Evolutionary conservation across 2,329 filamentous ascomycete species (phyloP).

Genomic region (Fulvia fulva): DNA sequence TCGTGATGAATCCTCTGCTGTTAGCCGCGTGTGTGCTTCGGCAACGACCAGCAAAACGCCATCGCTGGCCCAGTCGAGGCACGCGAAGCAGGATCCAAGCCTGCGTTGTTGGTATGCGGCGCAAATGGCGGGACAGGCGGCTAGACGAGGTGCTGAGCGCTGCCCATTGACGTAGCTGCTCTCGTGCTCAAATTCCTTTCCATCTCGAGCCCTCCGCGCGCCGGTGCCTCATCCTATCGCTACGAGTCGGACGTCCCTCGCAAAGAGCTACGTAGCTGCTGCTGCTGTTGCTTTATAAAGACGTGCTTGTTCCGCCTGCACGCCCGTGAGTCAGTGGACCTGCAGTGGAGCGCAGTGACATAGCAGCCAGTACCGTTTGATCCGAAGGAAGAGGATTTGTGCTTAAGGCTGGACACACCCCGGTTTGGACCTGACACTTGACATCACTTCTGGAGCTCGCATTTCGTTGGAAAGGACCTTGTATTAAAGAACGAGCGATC

Average conservation of each 20-base stretch:
- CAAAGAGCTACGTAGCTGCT: background rate
- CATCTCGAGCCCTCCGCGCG: background rate
- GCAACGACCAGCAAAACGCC: background rate
- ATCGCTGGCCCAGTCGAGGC: background rate
- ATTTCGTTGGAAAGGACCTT: background rate
- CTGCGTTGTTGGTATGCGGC: background rate
- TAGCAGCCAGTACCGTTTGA: background rate
- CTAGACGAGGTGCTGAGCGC: background rate
- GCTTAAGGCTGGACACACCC: background rate
- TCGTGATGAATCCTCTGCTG: background rate
- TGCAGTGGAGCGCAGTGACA: constrained; percentile 1
- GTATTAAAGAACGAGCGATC: background rate
- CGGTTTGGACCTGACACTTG: background rate
- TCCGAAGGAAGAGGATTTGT: background rate
- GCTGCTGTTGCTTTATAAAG: too few species aligned
- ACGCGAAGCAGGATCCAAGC: background rate
- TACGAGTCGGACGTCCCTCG: background rate
- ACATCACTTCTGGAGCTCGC: background rate
- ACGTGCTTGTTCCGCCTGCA: background rate
- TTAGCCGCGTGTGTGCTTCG: background rate
- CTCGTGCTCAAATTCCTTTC: background rate
- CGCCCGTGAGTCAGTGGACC: background rate
- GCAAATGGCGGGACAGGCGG: background rate
- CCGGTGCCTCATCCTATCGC: background rate
- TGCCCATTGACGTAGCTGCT: constrained; percentile 3